phyloP scores from a whole-genome alignment of 495 filamentous ascomycete genomes.

The Aspergillus leporis region DNA sequence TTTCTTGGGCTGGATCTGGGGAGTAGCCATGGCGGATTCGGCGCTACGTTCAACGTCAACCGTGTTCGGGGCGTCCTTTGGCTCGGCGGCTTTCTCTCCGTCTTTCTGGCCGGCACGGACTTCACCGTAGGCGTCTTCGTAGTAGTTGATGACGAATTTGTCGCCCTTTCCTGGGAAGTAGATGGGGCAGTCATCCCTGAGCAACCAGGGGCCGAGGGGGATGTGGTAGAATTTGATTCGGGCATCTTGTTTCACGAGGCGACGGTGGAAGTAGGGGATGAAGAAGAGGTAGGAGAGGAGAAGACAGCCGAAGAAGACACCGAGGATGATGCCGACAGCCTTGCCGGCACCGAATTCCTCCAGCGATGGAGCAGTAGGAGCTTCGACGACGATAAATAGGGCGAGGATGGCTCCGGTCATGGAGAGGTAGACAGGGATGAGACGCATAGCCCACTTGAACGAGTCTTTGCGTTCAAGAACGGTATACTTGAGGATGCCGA shows the following conservation, averaged over 20 bases:
- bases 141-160: conserved; percentile 49
- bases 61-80: conserved; percentile 56
- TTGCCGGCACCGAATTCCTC: conserved; percentile 51
- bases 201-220: conserved; percentile 55
- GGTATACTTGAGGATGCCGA: conserved; percentile 61
- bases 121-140: conserved; percentile 39
- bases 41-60: conserved; percentile 69
- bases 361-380: conserved; percentile 36
- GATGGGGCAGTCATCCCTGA: conserved; percentile 43
- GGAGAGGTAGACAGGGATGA: conserved; percentile 63
- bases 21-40: conserved; percentile 21
- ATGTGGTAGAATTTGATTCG: conserved; percentile 59
- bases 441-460: conserved; percentile 55
- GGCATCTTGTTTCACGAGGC: conserved; percentile 56
- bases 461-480: conserved; percentile 61
- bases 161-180: conserved; percentile 50
- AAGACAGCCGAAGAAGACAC: conserved; percentile 55
- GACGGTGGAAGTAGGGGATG: conserved; percentile 62
- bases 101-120: conserved; percentile 25
- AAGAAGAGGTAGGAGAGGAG: conserved; percentile 57
- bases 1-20: conserved; percentile 28
- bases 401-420: conserved; percentile 60
- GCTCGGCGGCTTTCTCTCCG: conserved; percentile 21
- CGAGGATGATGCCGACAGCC: conserved; percentile 57
- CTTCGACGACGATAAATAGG: conserved; percentile 58